These are phyloP conservation scores for Acrocalymma vagum DNA, from an alignment of 2,329 filamentous ascomycete genomes.

Conservation along the genomic window DNA sequence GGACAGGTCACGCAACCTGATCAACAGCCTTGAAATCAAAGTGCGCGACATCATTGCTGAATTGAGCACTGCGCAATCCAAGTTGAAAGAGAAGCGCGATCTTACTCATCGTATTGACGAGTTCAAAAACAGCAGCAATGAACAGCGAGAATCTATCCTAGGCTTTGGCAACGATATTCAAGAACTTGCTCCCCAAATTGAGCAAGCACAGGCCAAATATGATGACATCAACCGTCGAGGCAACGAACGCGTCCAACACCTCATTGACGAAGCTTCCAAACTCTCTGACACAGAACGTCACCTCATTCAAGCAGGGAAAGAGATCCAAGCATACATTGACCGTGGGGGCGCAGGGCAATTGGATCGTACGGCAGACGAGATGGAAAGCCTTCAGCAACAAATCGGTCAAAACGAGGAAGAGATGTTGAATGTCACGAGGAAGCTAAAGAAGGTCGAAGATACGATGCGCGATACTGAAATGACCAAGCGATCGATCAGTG, in stretches of 20 bases:
- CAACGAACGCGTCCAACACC: constrained; percentile 74
- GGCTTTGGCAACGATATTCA: constrained; percentile 77
- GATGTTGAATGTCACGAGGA: constrained; percentile 70
- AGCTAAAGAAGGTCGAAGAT: constrained; percentile 79
- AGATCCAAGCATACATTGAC: constrained; percentile 82
- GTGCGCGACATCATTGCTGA: constrained; percentile 78
- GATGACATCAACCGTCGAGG: constrained; percentile 79
- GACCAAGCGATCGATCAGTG: constrained; percentile 84
- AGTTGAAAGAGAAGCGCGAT: constrained; percentile 82
- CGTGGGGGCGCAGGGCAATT: constrained; percentile 78
- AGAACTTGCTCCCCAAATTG: constrained; percentile 76
- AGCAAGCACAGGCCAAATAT: constrained; percentile 76
- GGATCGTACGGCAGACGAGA: constrained; percentile 72
- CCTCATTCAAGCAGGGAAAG: constrained; percentile 76
- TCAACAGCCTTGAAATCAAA: constrained; percentile 78
- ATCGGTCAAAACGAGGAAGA: constrained; percentile 74
- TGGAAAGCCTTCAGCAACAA: constrained; percentile 71
- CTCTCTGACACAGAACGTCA: constrained; percentile 80
- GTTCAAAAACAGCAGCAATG: constrained; percentile 71
- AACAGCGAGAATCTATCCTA: constrained; percentile 75
- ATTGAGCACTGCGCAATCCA: constrained; percentile 73
- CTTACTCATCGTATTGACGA: constrained; percentile 77
- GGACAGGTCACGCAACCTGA: constrained; percentile 73
- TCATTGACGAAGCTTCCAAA: constrained; percentile 74
- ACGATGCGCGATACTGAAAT: constrained; percentile 81